Base-by-base conservation (phyloP, 1,284 basidiomycete genomes). In the Hemileia vastatrix region DNA sequence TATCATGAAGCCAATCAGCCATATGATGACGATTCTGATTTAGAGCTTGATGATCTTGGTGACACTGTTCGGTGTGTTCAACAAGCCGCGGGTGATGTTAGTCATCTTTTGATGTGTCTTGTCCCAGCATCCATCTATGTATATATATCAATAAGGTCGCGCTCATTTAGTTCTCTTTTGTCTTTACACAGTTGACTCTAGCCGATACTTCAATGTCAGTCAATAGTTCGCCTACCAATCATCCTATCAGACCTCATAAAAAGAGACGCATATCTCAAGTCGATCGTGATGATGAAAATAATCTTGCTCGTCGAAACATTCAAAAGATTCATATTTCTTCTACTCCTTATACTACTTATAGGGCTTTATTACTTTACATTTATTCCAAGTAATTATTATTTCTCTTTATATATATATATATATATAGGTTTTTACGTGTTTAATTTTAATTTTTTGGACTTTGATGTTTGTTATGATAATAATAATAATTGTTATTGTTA, bases 1-100 rank as follows among this genome's bases (percentile, higher is more conserved):
- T 6, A 24, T 24, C 24, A 15, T 27, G 49, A 50, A 24, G 23
- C 15, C n/a, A 61, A 24, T 61, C 59, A 47, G 43, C 47, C 43
- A 61, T 61, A 61, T n/a, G 52, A 55, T 4, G 59, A 61, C 18
- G 59, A 61, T 47, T 61, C 59, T 2, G 59, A 61, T 49, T 61
- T 61, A 18, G 59, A 61, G 31, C 40, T 55, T 18, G 59, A 61
- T 43, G 59, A 61, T 18, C 24, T 61, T 4, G 59, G 54, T 9
- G 52, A 61, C 24, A 21, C 45, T 11, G 52, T 61, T 27, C 40
- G 59, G 49, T 51, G 59, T 6, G 59, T 61, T 18, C 59, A 61
- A 40, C 59, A 61, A 52, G 59, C 59, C 36, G 59, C 59, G 23
- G 52, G 54, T 49, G 52, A 61, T 33, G 59, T 61, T 43, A 61